Conservation (phyloP, 495 filamentous ascomycete genomes). For the Podospora sp. region DNA sequence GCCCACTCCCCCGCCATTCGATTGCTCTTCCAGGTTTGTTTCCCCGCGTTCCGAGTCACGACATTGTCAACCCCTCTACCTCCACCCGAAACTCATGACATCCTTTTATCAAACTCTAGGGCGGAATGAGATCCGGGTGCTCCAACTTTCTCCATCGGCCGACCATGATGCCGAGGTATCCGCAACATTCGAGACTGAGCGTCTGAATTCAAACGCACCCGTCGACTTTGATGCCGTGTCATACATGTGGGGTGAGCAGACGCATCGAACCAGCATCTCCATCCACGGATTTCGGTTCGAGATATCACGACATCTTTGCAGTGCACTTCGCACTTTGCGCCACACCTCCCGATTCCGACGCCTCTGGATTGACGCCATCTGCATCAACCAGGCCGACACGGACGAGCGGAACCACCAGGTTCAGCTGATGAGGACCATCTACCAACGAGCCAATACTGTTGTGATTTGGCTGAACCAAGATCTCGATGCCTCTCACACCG, state of each 20-base stretch:
- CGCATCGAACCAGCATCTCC: not conserved
- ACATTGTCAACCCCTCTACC: too few species aligned
- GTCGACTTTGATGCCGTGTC: conserved; percentile 11
- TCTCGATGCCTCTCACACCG: not conserved
- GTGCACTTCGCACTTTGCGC: conserved; percentile 8
- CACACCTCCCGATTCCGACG: not conserved
- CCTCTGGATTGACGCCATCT: too few species aligned
- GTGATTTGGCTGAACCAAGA: conserved; percentile 20
- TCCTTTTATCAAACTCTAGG: too few species aligned
- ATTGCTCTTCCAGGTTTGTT: too few species aligned
- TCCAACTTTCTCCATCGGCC: not conserved
- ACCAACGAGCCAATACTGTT: conserved; percentile 16
- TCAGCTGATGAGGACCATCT: conserved; percentile 17
- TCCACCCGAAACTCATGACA: too few species aligned
- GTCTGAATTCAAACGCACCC: not conserved
- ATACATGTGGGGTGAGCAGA: conserved; percentile 19
- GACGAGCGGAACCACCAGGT: conserved; percentile 19
- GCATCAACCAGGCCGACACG: conserved; percentile 24
- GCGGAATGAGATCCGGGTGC: not conserved
- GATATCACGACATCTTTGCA: conserved; percentile 3
- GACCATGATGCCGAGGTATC: not conserved
- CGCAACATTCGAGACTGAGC: not conserved
- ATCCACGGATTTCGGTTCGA: conserved; percentile 15
- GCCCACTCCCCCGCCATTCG: too few species aligned
- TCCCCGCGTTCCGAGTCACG: too few species aligned